Evolutionary conservation across 108 stramenopile species (phyloP), one percentile per base, ranked within the genome.

Genomic region (Nitzschia putrida): DNA sequence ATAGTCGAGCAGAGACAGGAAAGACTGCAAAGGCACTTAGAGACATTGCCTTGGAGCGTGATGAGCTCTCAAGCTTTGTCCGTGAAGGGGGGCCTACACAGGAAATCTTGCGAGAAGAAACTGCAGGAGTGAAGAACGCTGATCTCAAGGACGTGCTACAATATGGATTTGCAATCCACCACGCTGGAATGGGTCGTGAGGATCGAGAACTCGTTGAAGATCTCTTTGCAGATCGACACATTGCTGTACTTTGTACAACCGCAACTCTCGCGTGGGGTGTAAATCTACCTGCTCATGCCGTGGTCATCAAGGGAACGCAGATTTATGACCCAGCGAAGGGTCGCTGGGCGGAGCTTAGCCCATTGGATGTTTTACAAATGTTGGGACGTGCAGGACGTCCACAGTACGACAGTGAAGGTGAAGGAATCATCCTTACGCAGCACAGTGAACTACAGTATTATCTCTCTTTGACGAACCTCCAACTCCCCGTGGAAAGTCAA

Each of bases 231-330:
- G 95, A 93, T 72, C 89, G 96, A 38, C 98, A 98, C 53, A 92
- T 98, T 64, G 93, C 94, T 45, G 98, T 98, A 8, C 84, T 99
- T 22, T 88, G 94, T 53, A 95, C 89, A 25, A 99, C 99, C 4
- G 99, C 99, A 42, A 99, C 99, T 18, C 81, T 99, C 37, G 99
- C 99, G 1, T 99, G 99, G 99, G 99, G 99, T 42, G 99, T 99
- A 16, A 99, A 99, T 74, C 82, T 99, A 13, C 99, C 99, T 22
- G 98, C 97, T 3, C 98, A 98, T 81, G 97, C 98, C 11, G 99
- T 99, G 25, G 98, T 99, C 64, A 98, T 99, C 78, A 98, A 97
- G 70, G 99, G 99, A n/a, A 99, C 99, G 22, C 98, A 99, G 74
- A 95, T 99, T 61, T 99, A 99, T 80, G 93, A 96, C 64, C 99